Percentiles rank a stretch among this genome's conserved stretches.
These are phyloP conservation scores for Novymonas esmeraldas DNA, from an alignment of 208 protist genomes.

Conservation along the genomic window DNA sequence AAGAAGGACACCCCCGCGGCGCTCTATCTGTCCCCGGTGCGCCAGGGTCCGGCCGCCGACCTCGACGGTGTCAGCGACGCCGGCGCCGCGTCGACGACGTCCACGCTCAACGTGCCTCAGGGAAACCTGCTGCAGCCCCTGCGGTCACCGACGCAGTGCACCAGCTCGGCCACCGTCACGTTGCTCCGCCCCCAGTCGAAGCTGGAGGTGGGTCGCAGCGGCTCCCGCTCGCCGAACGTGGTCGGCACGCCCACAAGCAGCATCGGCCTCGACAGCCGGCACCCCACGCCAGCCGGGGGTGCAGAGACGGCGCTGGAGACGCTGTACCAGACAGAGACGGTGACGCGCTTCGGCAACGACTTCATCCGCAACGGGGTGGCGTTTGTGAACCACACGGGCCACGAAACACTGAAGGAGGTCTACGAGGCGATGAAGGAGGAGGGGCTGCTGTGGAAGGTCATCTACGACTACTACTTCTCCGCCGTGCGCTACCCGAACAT, in stretches of 20 bases:
- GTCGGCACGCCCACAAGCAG: conserved; percentile 1
- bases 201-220: not conserved
- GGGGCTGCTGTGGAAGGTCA: conserved; percentile 74
- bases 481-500: conserved; percentile 70
- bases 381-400: conserved; percentile 43
- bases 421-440: conserved; percentile 77
- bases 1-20: conserved; percentile 4
- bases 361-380: conserved; percentile 83
- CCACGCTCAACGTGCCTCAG: conserved; percentile 2
- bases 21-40: not conserved
- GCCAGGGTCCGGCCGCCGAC: not conserved
- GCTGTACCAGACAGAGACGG: conserved; percentile 56
- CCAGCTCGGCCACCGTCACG: not conserved
- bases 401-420: conserved; percentile 47
- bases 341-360: conserved; percentile 77
- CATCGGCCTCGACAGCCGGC: conserved; percentile 1
- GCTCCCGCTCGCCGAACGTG: conserved; percentile 1
- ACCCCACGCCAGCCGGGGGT: not conserved
- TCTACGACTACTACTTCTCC: conserved; percentile 79
- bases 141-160: conserved; percentile 2
- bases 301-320: conserved; percentile 40
- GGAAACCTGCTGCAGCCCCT: conserved; percentile 25
- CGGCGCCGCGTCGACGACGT: not conserved
- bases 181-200: conserved; percentile 22
- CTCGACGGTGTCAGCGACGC: not conserved